Evolutionary conservation across 1,284 basidiomycete genomes (phyloP).

Genomic region (Athelia psychrophila): DNA sequence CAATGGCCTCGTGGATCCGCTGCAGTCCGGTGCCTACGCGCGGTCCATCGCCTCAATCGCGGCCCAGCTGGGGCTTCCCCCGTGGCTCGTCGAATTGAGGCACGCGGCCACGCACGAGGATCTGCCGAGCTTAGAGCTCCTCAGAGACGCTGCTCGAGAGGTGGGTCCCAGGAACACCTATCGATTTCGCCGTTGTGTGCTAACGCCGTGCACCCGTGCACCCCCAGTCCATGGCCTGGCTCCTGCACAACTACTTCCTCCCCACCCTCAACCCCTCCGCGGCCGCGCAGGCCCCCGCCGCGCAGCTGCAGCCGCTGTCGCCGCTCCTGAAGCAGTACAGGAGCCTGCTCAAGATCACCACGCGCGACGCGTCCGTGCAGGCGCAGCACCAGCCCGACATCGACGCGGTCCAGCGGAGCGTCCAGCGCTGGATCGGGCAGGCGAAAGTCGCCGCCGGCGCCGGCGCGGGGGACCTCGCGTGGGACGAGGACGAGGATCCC

Average conservation of each 20-base stretch:
- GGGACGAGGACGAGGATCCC: constrained; percentile 39
- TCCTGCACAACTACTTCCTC: constrained; percentile 78
- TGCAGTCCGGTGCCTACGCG: constrained; percentile 86
- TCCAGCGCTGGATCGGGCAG: constrained; percentile 74
- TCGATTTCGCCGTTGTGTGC: background rate
- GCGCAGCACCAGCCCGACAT: constrained; percentile 49
- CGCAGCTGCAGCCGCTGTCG: constrained; percentile 45
- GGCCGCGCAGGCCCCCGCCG: constrained; percentile 21
- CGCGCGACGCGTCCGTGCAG: constrained; percentile 60
- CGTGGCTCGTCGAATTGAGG: constrained; percentile 90
- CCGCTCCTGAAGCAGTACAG: constrained; percentile 74
- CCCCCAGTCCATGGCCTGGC: constrained; percentile 72
- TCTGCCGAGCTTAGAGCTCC: constrained; percentile 79
- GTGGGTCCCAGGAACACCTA: constrained; percentile 33
- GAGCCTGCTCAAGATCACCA: constrained; percentile 53
- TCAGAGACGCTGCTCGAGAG: constrained; percentile 75
- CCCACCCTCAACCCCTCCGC: constrained; percentile 65
- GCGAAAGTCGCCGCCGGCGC: constrained; percentile 60
- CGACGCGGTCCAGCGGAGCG: constrained; percentile 45
- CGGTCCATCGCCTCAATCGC: constrained; percentile 91
- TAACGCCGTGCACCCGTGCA: too few relatives aligned
- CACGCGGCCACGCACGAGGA: constrained; percentile 97
- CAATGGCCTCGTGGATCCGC: constrained; percentile 92
- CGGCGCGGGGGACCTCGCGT: constrained; percentile 41
- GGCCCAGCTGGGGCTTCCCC: constrained; percentile 80